Evolutionary conservation across 2,329 filamentous ascomycete species (phyloP), one percentile per base, ranked within the genome.

Genomic region (Colletotrichum cereale): DNA sequence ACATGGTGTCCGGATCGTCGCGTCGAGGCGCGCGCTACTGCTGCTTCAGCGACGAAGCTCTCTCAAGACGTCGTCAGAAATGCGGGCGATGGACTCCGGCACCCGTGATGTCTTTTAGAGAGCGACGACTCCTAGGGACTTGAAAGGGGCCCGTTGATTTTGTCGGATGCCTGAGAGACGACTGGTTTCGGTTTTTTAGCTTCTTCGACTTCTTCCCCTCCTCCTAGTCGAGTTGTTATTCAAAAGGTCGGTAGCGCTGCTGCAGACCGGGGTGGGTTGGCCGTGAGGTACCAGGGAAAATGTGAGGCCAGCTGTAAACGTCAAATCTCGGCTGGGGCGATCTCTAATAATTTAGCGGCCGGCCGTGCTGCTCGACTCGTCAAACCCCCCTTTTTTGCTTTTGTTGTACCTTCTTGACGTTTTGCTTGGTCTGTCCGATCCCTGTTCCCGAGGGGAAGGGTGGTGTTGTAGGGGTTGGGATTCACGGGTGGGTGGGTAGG

Each of bases 291-390:
- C 21, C 34, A 36, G 31, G 34, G n/a, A 8, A 29, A 36, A 38
- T 52, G 36, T 38, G 31, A 29, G 47, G 60, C 29, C n/a, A 53
- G 34, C 24, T 53, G 57, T 42, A 40, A 64, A 42, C 53, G 69
- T 40, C 29, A 50, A 67, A 63, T 67, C 50, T 67, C 69, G 69
- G 69, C 60, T 72, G 66, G 65, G 65, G 69, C 65, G 69, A 72
- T 64, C 58, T 40, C 50, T 64, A 64, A 12, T 53, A 38, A 60
- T 68, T 68, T 71, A 62, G 69, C 65, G 69, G 65, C 58, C 40
- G 62, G 65, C 53, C 47, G 16, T 31, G 26, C 48, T 52, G 18
- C 50, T 34, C 47, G 61, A 16, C 50, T n/a, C 38, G 53, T 62
- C 50, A 34, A 52, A 21, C 29, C 34, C 44, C 60, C 47, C 38